phyloP scores from a whole-genome alignment of 2,329 filamentous ascomycete species.

The Ceratocystis ficicola region DNA sequence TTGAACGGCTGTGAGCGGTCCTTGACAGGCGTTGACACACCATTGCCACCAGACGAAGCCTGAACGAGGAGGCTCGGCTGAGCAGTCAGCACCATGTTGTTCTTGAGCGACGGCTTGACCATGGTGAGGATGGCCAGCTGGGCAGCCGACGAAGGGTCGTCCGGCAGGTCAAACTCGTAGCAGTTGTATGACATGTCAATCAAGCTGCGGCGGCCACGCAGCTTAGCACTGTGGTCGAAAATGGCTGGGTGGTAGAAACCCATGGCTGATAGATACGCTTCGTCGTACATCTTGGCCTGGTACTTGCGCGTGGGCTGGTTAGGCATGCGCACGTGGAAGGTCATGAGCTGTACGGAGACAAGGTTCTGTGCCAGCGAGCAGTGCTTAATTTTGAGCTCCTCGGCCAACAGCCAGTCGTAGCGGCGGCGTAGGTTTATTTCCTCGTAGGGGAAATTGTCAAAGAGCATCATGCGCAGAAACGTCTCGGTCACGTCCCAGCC shows the following conservation, averaged over 20 bases:
- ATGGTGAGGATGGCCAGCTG: slow-evolving; percentile 56
- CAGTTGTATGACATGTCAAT: slow-evolving; percentile 83
- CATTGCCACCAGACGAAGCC: slow-evolving; percentile 29
- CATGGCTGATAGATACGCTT: slow-evolving; percentile 87
- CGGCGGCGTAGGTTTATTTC: slow-evolving; percentile 84
- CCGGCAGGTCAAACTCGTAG: slow-evolving; percentile 75
- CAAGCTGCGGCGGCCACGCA: slow-evolving; percentile 65
- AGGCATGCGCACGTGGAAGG: slow-evolving; percentile 81
- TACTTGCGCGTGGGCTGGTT: slow-evolving; percentile 88
- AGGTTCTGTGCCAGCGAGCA: slow-evolving; percentile 85
- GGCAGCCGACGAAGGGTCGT: slow-evolving; percentile 77
- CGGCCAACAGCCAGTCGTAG: slow-evolving; percentile 85
- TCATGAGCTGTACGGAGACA: slow-evolving; percentile 74
- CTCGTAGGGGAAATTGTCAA: slow-evolving; percentile 87
- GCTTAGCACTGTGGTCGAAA: slow-evolving; percentile 72
- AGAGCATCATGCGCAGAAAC: slow-evolving; percentile 96
- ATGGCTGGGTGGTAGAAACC: slow-evolving; percentile 83
- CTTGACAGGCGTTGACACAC: slow-evolving; percentile 48
- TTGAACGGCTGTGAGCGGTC: slow-evolving; percentile 55
- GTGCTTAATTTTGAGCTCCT: slow-evolving; percentile 88
- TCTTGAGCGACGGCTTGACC: slow-evolving; percentile 46
- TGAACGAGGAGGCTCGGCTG: slow-evolving; percentile 36
- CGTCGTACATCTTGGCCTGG: slow-evolving; percentile 92
- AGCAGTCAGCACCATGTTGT: slow-evolving; percentile 25
- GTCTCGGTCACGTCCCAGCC: slow-evolving; percentile 87